These are phyloP conservation scores for Carex arenaria DNA, from an alignment of 202 grass and related monocot genomes.

Conservation along the genomic window DNA sequence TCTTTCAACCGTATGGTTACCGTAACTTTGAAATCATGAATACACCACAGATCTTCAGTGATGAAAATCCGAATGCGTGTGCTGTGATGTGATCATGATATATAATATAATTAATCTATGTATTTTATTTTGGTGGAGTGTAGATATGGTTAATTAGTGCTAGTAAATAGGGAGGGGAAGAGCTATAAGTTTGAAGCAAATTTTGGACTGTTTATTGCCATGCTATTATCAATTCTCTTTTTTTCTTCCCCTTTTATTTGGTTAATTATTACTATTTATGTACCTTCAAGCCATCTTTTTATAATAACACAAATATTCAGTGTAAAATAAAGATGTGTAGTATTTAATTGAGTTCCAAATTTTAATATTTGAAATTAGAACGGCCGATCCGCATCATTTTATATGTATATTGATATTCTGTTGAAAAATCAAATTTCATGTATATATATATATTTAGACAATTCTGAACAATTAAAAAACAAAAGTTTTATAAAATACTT, in stretches of 20 bases:
- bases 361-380: no score
- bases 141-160: conserved; percentile 14
- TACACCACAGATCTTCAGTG: conserved; percentile 80
- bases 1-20: conserved; percentile 17
- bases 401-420: neutral
- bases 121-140: neutral
- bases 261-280: neutral
- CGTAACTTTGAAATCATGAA: conserved; percentile 17
- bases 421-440: neutral
- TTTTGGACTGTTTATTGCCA: neutral
- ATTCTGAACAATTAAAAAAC: no score
- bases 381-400: no score
- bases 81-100: conserved; percentile 54
- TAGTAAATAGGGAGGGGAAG: conserved; percentile 7
- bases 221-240: neutral
- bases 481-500: no score
- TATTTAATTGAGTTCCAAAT: no score
- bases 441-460: neutral
- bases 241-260: neutral
- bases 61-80: conserved; percentile 92
- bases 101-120: neutral
- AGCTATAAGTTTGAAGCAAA: neutral
- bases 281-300: no score
- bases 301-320: no score
- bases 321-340: no score